These are phyloP conservation scores for Apiospora malaysiana DNA, from an alignment of 2,329 filamentous ascomycete genomes.

Conservation along the genomic window DNA sequence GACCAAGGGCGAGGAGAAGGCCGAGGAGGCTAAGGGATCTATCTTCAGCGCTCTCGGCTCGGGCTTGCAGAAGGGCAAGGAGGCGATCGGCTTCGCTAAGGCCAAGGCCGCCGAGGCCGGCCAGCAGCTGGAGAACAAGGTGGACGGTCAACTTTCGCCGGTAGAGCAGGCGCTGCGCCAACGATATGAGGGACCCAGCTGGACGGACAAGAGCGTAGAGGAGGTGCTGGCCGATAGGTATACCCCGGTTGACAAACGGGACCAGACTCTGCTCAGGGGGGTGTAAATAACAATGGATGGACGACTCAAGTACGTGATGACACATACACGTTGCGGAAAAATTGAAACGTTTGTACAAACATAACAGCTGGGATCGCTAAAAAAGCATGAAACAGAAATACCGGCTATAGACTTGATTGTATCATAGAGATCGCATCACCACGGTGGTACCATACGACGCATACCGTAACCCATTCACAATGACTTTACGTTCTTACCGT, in stretches of 20 bases:
- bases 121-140: constrained; percentile 41
- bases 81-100: constrained; percentile 46
- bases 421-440: constrained; percentile 21
- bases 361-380: constrained; percentile 11
- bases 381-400: constrained; percentile 16
- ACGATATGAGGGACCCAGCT: constrained; percentile 52
- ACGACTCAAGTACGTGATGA: neutral
- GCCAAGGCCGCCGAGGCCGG: constrained; percentile 43
- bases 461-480: neutral
- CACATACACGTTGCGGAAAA: neutral
- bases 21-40: constrained; percentile 44
- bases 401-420: constrained; percentile 22
- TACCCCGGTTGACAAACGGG: constrained; percentile 42
- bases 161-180: constrained; percentile 58
- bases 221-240: constrained; percentile 50
- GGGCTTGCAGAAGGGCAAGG: constrained; percentile 49
- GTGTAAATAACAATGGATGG: constrained; percentile 25
- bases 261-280: constrained; percentile 50
- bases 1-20: constrained; percentile 39
- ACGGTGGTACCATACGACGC: constrained; percentile 7
- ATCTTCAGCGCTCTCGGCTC: constrained; percentile 47
- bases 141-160: constrained; percentile 40
- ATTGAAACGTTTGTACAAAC: constrained; percentile 2
- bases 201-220: constrained; percentile 55
- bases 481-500: neutral